Conservation (phyloP, 2,329 filamentous ascomycete genomes). For the Colletotrichum zoysiae region DNA sequence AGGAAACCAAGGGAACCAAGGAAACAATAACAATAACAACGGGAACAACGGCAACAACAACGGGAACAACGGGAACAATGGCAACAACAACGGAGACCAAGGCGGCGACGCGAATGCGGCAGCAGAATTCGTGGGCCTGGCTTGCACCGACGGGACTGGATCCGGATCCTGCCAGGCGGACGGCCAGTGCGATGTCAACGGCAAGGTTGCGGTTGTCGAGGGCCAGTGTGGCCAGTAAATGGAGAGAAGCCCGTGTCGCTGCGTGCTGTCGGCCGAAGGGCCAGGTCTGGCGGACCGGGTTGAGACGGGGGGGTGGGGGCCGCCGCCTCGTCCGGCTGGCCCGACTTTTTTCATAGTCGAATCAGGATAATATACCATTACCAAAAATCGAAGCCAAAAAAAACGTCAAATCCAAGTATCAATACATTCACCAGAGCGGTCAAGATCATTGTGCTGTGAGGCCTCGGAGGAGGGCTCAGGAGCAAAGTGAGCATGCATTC, state of each 20-base stretch:
- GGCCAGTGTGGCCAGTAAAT: slow-evolving; percentile 30
- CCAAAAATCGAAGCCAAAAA: background rate
- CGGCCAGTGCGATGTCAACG: slow-evolving; percentile 35
- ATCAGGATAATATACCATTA: background rate
- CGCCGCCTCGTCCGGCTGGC: background rate
- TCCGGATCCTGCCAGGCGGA: slow-evolving; percentile 27
- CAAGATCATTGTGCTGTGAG: no score
- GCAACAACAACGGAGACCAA: background rate
- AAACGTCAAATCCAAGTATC: background rate
- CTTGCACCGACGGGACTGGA: slow-evolving; percentile 33
- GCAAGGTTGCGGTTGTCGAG: slow-evolving; percentile 19
- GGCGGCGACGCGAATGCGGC: slow-evolving; percentile 13
- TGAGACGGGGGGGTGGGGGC: background rate
- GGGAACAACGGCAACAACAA: background rate
- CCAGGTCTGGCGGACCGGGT: background rate
- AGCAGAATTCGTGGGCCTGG: slow-evolving; percentile 31
- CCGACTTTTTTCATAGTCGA: background rate
- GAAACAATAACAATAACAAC: background rate
- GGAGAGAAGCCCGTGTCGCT: background rate
- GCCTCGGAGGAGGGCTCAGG: background rate
- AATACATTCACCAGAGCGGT: background rate
- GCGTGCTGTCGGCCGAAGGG: background rate
- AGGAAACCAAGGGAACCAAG: no score
- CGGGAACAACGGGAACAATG: background rate
- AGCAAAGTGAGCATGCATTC: background rate